Evolutionary conservation across 2,329 filamentous ascomycete species (phyloP).

Genomic region (Alternaria angustiovoidea): DNA sequence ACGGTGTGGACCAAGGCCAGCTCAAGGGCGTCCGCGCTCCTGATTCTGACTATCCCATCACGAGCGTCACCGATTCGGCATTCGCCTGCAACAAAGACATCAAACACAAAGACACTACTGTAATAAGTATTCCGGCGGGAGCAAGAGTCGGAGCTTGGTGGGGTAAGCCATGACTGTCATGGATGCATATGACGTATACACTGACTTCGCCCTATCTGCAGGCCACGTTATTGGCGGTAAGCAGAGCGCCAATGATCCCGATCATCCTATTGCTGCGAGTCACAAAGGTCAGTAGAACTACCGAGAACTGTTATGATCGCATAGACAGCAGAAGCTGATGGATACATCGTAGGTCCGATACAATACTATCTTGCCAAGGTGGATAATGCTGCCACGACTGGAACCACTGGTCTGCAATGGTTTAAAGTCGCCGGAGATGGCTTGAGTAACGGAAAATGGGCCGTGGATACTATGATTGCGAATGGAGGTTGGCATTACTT

Average conservation of each 20-base stretch:
- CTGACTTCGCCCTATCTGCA: neutral
- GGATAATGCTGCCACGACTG: conserved; percentile 41
- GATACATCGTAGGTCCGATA: conserved; percentile 22
- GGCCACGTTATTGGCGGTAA: conserved; percentile 54
- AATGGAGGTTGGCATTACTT: conserved; percentile 55
- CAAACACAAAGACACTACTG: conserved; percentile 44
- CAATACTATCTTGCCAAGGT: conserved; percentile 43
- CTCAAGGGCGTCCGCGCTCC: conserved; percentile 60
- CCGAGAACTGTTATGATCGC: neutral
- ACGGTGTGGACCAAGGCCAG: conserved; percentile 59
- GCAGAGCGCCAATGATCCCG: conserved; percentile 57
- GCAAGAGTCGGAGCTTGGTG: conserved; percentile 59
- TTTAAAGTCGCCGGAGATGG: conserved; percentile 51
- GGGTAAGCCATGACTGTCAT: conserved; percentile 47
- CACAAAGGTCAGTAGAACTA: conserved; percentile 53
- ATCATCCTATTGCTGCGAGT: conserved; percentile 57
- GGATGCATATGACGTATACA: neutral
- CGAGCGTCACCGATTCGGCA: conserved; percentile 52
- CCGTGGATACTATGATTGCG: conserved; percentile 56
- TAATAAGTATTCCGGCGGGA: conserved; percentile 58
- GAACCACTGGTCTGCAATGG: conserved; percentile 47
- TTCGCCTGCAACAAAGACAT: conserved; percentile 56
- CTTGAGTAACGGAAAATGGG: conserved; percentile 52
- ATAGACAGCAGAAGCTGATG: neutral
- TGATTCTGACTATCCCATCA: conserved; percentile 57